Evolutionary conservation across 305 asterid species (phyloP).

Genomic region (Plantago rigida): DNA sequence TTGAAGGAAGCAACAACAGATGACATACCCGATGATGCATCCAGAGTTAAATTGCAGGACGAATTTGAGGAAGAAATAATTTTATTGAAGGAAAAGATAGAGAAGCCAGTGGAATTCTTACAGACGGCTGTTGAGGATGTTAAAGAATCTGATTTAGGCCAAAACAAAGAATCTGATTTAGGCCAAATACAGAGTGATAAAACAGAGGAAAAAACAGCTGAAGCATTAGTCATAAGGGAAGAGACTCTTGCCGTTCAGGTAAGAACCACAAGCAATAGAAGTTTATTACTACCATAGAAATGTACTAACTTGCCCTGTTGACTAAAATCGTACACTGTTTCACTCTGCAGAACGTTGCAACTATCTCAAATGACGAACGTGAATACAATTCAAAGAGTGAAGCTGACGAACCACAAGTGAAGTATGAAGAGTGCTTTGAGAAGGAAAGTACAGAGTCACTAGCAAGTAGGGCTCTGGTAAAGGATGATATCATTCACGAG

Average conservation of each 20-base stretch:
- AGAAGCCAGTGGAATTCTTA: constrained; percentile 24
- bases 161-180: constrained; percentile 23
- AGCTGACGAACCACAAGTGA: constrained; percentile 25
- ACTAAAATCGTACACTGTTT: not conserved
- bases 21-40: constrained; percentile 24
- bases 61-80: constrained; percentile 18
- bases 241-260: constrained; percentile 5
- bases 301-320: not conserved
- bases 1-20: constrained; percentile 24
- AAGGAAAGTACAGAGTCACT: constrained; percentile 23
- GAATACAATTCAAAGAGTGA: constrained; percentile 24
- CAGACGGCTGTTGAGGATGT: constrained; percentile 25
- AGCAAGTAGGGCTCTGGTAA: constrained; percentile 21
- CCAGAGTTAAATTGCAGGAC: constrained; percentile 9
- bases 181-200: constrained; percentile 6
- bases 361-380: constrained; percentile 23
- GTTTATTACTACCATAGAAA: not conserved
- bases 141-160: constrained; percentile 21
- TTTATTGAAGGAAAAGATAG: constrained; percentile 25
- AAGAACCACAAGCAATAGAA: not conserved
- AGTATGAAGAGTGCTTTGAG: constrained; percentile 26
- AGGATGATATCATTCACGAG: constrained; percentile 25
- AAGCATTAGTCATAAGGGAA: not conserved
- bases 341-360: constrained; percentile 27
- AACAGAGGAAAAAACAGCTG: constrained; percentile 13